Evolutionary conservation across 495 filamentous ascomycete genomes (phyloP).

Genomic region (Penicillium samsonianum): DNA sequence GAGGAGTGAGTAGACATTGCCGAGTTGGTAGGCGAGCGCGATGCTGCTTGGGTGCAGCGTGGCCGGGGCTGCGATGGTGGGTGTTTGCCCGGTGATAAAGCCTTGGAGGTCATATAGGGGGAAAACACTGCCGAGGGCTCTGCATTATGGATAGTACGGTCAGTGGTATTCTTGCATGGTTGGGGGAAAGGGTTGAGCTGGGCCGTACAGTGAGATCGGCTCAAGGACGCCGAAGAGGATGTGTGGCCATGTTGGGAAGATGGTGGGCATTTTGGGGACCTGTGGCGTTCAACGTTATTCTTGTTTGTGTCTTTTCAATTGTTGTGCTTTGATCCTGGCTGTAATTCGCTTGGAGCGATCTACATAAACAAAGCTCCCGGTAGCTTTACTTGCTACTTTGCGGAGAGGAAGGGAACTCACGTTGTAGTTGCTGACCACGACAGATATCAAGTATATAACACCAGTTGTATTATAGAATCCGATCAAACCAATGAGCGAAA

Average conservation of each 20-base stretch:
- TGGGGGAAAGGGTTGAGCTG: slow-evolving; percentile 6
- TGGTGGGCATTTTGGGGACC: slow-evolving; percentile 34
- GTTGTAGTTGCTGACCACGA: neutral
- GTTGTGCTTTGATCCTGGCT: slow-evolving; percentile 1
- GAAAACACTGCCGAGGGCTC: slow-evolving; percentile 56
- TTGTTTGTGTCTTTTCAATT: neutral
- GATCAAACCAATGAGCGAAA: neutral
- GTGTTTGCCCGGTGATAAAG: slow-evolving; percentile 63
- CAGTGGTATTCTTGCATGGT: slow-evolving; percentile 9
- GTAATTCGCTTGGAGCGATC: slow-evolving; percentile 5
- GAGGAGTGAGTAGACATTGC: slow-evolving; percentile 68
- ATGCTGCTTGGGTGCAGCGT: slow-evolving; percentile 44
- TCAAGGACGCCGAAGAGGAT: slow-evolving; percentile 58
- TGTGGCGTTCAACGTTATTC: slow-evolving; percentile 5
- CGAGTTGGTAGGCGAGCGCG: slow-evolving; percentile 61
- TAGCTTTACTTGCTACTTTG: slow-evolving; percentile 8
- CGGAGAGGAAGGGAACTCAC: neutral
- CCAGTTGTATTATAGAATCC: neutral
- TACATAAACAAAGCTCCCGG: slow-evolving; percentile 3
- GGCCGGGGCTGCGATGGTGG: slow-evolving; percentile 30
- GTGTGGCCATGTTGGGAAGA: slow-evolving; percentile 46
- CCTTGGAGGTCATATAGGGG: slow-evolving; percentile 56
- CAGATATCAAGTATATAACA: neutral
- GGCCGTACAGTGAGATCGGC: slow-evolving; percentile 66
- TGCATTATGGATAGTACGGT: slow-evolving; percentile 26